Base-by-base conservation (phyloP, 192 early-diverging fungal genomes). In the Podila minutissima region DNA sequence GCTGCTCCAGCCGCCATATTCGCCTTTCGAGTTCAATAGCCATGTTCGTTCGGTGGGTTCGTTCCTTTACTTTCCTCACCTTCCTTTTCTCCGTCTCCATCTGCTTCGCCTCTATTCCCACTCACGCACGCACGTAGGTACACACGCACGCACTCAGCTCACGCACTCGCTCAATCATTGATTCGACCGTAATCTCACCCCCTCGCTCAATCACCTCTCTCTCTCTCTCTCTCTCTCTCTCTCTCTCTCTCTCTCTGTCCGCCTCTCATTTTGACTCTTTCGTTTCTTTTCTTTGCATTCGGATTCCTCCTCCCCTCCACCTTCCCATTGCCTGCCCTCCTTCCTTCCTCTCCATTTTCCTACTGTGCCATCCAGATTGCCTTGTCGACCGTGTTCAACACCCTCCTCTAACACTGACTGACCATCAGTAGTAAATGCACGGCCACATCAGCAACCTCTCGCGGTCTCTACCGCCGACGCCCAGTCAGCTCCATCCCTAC, bases 391-490 rank as follows among this genome's bases (percentile, higher is more conserved):
- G 28, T 31, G 17, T 17, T 31, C 59, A 60, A 10, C 41, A 13
- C 13, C 3, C 41, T 17, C 15, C 41, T 17, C 41, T 13, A 3
- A 46, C 15, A 46, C 41, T 46, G 41, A 46, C 41, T 46, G 41
- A 46, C 41, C 41, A 46, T 46, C 41, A 46, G 41, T 46, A 46
- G 33, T 19, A 60, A 64, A 62, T 74, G 64, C 57, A 74, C 65
- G 59, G 72, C 35, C 58, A 35, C 60, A 69, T 60, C 62, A 81
- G 77, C 62, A 72, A 73, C 62, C 67, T 81, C 38, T 81, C 77
- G 38, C 35, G 63, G 46, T 81, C 77, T 5, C 57, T 81, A 13
- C 77, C 77, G 28, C 77, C 77, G 10, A 81, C 77, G n/a, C 77
- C 77, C 9, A 81, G 77, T 69, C 77, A 81, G 63, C 71, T 73